Percentiles rank a stretch among this genome's conserved stretches.
Conservation (phyloP, 2,329 filamentous ascomycete species). For the Colletotrichum tabaci region DNA sequence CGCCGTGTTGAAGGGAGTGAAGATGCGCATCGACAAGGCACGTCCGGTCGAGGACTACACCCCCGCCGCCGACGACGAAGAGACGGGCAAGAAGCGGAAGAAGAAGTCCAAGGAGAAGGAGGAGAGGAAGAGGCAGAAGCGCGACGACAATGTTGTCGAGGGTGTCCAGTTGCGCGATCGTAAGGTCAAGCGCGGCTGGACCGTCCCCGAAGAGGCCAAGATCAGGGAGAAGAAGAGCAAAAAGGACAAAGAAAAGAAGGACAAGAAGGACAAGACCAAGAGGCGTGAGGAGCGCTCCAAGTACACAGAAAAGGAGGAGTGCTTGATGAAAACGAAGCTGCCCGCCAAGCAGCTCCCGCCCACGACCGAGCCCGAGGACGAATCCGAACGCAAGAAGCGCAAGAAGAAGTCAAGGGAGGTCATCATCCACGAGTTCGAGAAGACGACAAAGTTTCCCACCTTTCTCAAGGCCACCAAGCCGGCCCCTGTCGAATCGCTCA, state of each 20-base stretch:
- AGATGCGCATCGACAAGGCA: constrained; percentile 88
- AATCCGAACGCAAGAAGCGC: constrained; percentile 68
- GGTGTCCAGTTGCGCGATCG: constrained; percentile 82
- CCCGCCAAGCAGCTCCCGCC: constrained; percentile 57
- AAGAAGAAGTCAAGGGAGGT: constrained; percentile 74
- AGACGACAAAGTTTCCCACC: constrained; percentile 84
- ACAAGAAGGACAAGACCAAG: constrained; percentile 66
- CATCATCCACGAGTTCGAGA: constrained; percentile 90
- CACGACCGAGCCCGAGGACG: constrained; percentile 55
- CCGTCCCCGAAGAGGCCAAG: constrained; percentile 71
- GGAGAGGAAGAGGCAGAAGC: constrained; percentile 65
- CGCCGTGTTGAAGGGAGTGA: constrained; percentile 84
- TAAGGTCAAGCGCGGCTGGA: constrained; percentile 92
- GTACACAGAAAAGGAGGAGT: constrained; percentile 85
- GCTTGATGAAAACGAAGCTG: constrained; percentile 86
- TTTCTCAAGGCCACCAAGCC: constrained; percentile 77
- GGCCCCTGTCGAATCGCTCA: constrained; percentile 59
- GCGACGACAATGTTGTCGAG: constrained; percentile 65
- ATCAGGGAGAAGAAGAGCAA: constrained; percentile 63
- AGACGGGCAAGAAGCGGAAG: constrained; percentile 59
- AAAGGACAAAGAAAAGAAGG: constrained; percentile 61
- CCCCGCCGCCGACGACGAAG: constrained; percentile 52
- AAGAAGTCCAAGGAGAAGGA: constrained; percentile 54
- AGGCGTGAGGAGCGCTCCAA: constrained; percentile 78
- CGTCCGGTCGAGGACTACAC: constrained; percentile 71